A percentile compares a stretch with the other conserved stretches of the same genome.
Conservation (phyloP, 176 grass and related monocot species). For the Calamus simplicifolius region DNA sequence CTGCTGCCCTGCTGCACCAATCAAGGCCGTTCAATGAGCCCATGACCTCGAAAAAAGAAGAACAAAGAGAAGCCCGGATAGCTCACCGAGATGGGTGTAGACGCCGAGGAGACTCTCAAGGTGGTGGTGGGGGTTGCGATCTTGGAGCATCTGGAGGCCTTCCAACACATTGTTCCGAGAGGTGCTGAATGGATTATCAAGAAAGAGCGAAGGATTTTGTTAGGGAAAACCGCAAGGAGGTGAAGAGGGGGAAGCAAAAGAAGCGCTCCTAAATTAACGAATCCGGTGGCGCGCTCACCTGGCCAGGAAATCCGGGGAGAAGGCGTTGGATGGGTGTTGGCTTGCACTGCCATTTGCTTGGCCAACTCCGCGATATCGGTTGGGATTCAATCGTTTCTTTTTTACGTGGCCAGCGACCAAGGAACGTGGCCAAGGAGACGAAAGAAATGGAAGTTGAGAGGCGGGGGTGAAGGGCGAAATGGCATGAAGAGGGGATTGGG, state of each 20-base stretch:
- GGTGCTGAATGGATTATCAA: background rate
- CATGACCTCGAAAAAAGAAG: too few species aligned
- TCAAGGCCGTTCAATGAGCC: too few species aligned
- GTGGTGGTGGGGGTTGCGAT: background rate
- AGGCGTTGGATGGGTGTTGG: constrained; percentile 26
- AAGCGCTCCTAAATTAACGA: background rate
- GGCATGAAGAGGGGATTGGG: too few species aligned
- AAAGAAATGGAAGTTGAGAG: too few species aligned
- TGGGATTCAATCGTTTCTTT: background rate
- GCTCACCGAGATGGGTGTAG: constrained; percentile 5
- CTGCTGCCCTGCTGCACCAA: too few species aligned
- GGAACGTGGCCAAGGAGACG: too few species aligned
- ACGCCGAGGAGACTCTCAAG: background rate
- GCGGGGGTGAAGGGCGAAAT: too few species aligned
- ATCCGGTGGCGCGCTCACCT: background rate
- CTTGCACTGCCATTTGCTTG: constrained; percentile 47
- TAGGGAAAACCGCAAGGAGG: background rate
- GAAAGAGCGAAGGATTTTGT: background rate
- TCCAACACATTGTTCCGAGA: constrained; percentile 2
- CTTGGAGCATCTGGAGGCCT: constrained; percentile 1
- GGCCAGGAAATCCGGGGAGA: constrained; percentile 22
- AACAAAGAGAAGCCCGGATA: too few species aligned
- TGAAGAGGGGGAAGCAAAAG: background rate
- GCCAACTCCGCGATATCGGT: background rate
- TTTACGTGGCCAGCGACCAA: background rate